These are phyloP conservation scores for Fraxinus paxiana DNA, from an alignment of 305 asterid species.

Conservation along the genomic window DNA sequence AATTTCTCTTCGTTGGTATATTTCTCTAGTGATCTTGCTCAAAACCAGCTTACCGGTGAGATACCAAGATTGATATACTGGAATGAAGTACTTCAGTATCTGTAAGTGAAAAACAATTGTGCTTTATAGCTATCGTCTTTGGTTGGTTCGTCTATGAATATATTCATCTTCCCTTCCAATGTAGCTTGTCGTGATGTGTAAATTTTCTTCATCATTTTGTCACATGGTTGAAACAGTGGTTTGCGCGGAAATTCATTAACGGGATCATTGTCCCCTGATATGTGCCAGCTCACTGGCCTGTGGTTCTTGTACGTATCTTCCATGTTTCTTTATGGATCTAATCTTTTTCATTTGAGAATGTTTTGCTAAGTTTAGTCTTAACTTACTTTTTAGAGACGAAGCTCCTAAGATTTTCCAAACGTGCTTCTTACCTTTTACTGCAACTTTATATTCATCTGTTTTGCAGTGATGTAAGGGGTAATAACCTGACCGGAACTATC, in stretches of 20 bases:
- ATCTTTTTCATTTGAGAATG: neutral
- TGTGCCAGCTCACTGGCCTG: conserved; percentile 92
- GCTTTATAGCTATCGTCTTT: neutral
- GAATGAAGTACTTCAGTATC: conserved; percentile 95
- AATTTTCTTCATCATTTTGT: neutral
- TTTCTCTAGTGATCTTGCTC: conserved; percentile 74
- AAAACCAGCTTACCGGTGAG: conserved; percentile 86
- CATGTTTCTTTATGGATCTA: neutral
- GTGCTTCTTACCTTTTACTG: neutral
- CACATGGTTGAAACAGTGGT: conserved; percentile 47
- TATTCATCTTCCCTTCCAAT: neutral
- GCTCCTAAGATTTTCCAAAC: neutral
- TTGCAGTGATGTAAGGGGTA: conserved; percentile 83
- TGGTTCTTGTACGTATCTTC: conserved; percentile 82
- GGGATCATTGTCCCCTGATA: conserved; percentile 82
- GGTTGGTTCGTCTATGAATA: neutral
- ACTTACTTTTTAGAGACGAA: neutral
- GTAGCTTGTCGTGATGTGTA: neutral
- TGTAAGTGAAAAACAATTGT: conserved; percentile 46
- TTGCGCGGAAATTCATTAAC: conserved; percentile 77
- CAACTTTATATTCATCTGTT: neutral
- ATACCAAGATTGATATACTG: conserved; percentile 90
- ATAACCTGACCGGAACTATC: conserved; percentile 76
- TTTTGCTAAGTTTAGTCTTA: neutral
- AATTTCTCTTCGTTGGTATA: neutral